phyloP scores from a whole-genome alignment of 441 rosid species.

The Brassica hybrid region DNA sequence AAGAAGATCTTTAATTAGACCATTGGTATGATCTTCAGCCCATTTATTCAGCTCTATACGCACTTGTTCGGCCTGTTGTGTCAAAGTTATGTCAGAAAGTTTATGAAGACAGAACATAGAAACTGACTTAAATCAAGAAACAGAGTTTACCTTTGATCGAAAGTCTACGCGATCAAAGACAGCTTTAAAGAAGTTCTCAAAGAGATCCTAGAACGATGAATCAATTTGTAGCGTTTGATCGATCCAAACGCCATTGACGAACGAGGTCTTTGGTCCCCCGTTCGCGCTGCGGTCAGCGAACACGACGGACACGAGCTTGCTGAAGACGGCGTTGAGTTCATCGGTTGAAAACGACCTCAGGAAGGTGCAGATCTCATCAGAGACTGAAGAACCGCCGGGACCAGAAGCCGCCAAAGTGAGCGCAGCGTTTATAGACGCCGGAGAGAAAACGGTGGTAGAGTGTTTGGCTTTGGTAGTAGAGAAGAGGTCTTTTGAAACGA shows the following conservation, averaged over 20 bases:
- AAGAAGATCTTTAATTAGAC: neutral
- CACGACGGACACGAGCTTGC: neutral
- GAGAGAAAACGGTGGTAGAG: neutral
- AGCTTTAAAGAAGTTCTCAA: neutral
- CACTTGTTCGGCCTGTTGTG: neutral
- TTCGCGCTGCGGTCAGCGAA: neutral
- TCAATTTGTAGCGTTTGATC: neutral
- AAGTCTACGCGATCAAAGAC: neutral
- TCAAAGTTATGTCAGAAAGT: too few species aligned
- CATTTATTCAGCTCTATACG: neutral
- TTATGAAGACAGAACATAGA: too few species aligned
- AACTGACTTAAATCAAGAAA: too few species aligned
- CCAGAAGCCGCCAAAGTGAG: neutral
- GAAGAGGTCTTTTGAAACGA: neutral
- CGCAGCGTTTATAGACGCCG: neutral
- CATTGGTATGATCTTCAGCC: neutral
- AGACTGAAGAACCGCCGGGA: neutral
- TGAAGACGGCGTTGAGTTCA: neutral
- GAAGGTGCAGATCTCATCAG: neutral
- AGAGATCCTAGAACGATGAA: neutral
- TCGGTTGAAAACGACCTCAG: neutral
- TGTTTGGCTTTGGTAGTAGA: slow-evolving; percentile 1
- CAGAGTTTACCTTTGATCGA: neutral
- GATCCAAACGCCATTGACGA: neutral
- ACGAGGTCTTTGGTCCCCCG: neutral